Evolutionary conservation across 768 basidiomycete genomes (phyloP).

Genomic region (Xanthoconium purpureum): DNA sequence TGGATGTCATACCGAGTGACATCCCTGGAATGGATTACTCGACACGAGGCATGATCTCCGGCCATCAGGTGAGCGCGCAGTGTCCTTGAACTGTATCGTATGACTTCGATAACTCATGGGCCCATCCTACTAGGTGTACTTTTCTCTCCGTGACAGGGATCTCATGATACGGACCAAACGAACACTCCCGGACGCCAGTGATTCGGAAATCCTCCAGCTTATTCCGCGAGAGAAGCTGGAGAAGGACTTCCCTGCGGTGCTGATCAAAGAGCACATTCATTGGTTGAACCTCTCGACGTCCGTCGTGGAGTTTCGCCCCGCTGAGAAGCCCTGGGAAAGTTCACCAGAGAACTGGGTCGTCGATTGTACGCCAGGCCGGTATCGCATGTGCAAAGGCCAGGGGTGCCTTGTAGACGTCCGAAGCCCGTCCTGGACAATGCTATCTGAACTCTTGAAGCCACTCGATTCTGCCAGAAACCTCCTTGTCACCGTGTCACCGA

Average conservation of each 20-base stretch:
- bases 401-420: constrained; percentile 26
- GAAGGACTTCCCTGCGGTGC: constrained; percentile 24
- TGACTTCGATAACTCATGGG: background rate
- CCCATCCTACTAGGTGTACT: constrained; percentile 18
- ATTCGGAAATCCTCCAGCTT: constrained; percentile 15
- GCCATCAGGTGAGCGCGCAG: constrained; percentile 16
- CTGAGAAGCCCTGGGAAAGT: constrained; percentile 23
- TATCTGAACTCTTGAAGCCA: constrained; percentile 21
- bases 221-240: constrained; percentile 24
- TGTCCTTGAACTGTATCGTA: background rate
- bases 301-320: constrained; percentile 28
- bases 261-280: constrained; percentile 26
- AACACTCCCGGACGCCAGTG: background rate
- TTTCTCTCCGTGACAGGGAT: constrained; percentile 14
- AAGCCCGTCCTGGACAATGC: constrained; percentile 28
- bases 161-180: constrained; percentile 22
- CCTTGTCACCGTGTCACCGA: constrained; percentile 13
- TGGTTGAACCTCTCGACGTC: constrained; percentile 29
- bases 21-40: constrained; percentile 24
- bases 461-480: constrained; percentile 26
- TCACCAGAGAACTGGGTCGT: constrained; percentile 29
- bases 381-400: constrained; percentile 5
- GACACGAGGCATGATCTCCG: constrained; percentile 14
- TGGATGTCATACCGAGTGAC: constrained; percentile 18
- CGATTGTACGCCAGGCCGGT: constrained; percentile 4